Base-by-base conservation (phyloP, 2,329 filamentous ascomycete genomes). In the Exophiala sp. region DNA sequence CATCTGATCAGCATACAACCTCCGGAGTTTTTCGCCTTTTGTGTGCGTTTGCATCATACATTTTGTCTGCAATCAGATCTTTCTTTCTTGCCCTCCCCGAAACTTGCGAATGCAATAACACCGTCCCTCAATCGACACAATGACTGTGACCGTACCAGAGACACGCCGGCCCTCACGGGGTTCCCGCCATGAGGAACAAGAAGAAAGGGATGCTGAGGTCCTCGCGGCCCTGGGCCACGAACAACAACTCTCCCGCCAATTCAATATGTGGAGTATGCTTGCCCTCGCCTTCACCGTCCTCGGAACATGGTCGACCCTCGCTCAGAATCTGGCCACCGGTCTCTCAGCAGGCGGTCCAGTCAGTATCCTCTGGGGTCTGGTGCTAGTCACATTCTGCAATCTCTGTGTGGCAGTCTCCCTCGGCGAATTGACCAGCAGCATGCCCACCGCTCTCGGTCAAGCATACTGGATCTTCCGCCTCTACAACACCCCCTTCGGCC, bases 401-500 rank as follows among this genome's bases (percentile, higher is more conserved):
- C 47, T 79, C 1, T 81, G 78, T 53, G 78, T 82, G 38, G 79
- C 78, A 10, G 59, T 80, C 2, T 82, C 78, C 2, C 69, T 83
- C 38, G 80, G 78, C 43, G 80, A 83, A 65, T 69, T 83, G 41
- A 76, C 74, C 62, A 82, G 78, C 58, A 76, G 74, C 58, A 83
- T 83, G 80, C 81, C 81, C 3, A 83, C 80, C 0, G 80, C 81
- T 0, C 68, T 83, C 2, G 81, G 81, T 0, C 81, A 84, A 66
- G 80, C 80, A 0, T 83, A 80, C 65, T 84, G 80, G 79, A 72
- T 78, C 1, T 71, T 74, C 55, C 69, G 72, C 8, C 66, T 79
- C 47, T 67, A 74, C 71, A 44, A 66, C 53, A 62, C 63, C 11
- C 66, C 65, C 0, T 41, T 61, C 1, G 80, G 79, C 1, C 73